Percentiles rank a stretch among this genome's conserved stretches.
phyloP scores from a whole-genome alignment of 345 rosid species.

The Reutealis trisperma region DNA sequence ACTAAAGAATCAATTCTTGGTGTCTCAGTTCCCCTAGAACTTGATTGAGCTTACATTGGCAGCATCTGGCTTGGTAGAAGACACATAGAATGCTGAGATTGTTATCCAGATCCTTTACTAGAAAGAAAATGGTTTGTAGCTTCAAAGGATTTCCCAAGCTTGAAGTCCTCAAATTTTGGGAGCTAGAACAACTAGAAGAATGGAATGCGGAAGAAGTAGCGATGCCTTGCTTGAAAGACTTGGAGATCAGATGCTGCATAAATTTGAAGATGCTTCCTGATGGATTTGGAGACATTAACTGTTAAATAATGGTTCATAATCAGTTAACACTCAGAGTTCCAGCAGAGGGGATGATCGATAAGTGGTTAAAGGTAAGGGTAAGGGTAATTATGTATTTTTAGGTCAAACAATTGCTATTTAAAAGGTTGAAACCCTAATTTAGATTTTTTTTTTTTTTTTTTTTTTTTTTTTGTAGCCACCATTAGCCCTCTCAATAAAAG shows the following conservation, averaged over 20 bases:
- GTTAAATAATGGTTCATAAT: no score
- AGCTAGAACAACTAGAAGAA: background rate
- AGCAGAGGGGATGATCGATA: no score
- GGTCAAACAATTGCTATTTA: no score
- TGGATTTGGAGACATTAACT: background rate
- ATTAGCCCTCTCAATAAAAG: no score
- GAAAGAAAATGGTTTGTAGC: conserved; percentile 26
- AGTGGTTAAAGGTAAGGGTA: no score
- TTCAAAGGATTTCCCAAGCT: conserved; percentile 21
- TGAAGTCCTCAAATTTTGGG: conserved; percentile 4
- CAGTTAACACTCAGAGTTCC: no score
- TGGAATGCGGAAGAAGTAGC: conserved; percentile 4
- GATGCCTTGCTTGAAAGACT: background rate
- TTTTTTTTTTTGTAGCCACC: no score
- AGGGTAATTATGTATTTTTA: no score
- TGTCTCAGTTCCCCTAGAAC: conserved; percentile 9
- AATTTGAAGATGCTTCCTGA: background rate
- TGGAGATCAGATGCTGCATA: background rate
- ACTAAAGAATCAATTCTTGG: background rate
- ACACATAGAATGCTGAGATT: conserved; percentile 23
- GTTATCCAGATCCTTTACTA: conserved; percentile 12
- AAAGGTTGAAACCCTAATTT: no score
- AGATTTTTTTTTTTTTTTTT: no score
- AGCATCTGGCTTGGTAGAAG: conserved; percentile 9
- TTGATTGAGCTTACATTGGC: conserved; percentile 20